Base-by-base conservation (phyloP, 192 early-diverging fungal species). In the Backusella westeae region DNA sequence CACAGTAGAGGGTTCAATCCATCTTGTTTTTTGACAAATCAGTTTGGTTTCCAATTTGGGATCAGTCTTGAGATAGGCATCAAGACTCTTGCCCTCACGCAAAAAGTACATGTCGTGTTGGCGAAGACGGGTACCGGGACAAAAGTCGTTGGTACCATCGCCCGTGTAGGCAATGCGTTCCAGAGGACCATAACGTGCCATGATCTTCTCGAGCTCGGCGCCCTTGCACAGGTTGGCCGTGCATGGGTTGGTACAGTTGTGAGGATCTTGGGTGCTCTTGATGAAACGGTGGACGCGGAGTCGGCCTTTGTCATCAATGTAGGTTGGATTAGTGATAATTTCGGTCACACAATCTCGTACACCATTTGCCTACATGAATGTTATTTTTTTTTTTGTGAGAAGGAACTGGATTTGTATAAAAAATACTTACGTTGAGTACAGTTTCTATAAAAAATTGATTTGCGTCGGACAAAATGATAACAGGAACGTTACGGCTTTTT, bases 211-310 rank as follows among this genome's bases (percentile, higher is more conserved):
- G 14, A 71, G 10, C 42, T 71, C 70, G n/a, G 3, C 9, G 77
- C 91, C 91, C 81, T 92, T 92, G 44, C 91, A 92, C 10, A 92
- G 79, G 66, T 92, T 92, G 5, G 78, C 71, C 3, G 87, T 75
- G 59, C 91, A 92, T 66, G 82, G 78, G 34, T 85, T 81, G 9
- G 75, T 69, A 74, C 89, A 91, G 32, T 69, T 44, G 71, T 90
- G 90, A n/a, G 83, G 88, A 4, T 72, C 49, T n/a, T 70, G 72
- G 7, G 82, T 77, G 10, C 75, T 44, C 0, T 70, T 71, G n/a
- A 83, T 81, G 29, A 82, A 82, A 36, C 90, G 82, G 3, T 65
- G 41, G 19, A 92, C 75, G 19, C 80, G 71, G 26, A 91, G 74
- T 52, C 83, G 73, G 5, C 83, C 87, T 4, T 75, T 52, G 3